Evolutionary conservation across 257 asterid genomes (phyloP), one percentile per base, ranked within the genome.

Genomic region (Perilla frutescens): DNA sequence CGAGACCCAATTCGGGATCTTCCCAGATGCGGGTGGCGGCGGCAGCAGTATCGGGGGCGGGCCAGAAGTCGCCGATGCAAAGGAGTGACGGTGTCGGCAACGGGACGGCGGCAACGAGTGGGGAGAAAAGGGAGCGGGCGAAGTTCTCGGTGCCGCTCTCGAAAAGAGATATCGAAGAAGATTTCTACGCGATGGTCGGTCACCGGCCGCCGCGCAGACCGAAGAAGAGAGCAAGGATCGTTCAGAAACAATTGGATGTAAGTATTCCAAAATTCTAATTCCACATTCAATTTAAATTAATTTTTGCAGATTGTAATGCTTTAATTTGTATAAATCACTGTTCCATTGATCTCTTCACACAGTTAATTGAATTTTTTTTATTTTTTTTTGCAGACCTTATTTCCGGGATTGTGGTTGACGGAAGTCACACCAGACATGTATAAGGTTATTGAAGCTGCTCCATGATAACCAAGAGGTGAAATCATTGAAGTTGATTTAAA

Each of bases 171-270:
- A 91, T 94, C 76, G 97, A 90, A 53, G 96, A 91, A 56, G 99
- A 94, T 86, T 91, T 91, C 81, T 60, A 86, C 68, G 80, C 88
- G 0, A 80, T 86, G 50, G 84, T 87, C 8, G 90, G 90, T 5
- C 93, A 84, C 68, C 70, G 94, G 81, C 96, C 96, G 60, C 89
- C 87, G 68, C 93, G 98, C 74, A 75, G 97, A 53, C 98, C 98
- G 8, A 93, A 88, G 74, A 94, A 90, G 82, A 82, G 98, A 44
- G 70, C 85, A 7, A 82, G 74, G 61, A 57, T 75, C 63, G 77
- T 94, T 53, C 98, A 94, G 84, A 94, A 80, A 66, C 83, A 85
- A 58, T 74, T 94, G 62, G 96, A 94, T 79, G 97, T 90, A 76
- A 86, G 96, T 68, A 34, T 14, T 4, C 34, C 0, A 8, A n/a